Conservation (phyloP, 169 alveolate species). For the Plasmodium cynomolgi region DNA sequence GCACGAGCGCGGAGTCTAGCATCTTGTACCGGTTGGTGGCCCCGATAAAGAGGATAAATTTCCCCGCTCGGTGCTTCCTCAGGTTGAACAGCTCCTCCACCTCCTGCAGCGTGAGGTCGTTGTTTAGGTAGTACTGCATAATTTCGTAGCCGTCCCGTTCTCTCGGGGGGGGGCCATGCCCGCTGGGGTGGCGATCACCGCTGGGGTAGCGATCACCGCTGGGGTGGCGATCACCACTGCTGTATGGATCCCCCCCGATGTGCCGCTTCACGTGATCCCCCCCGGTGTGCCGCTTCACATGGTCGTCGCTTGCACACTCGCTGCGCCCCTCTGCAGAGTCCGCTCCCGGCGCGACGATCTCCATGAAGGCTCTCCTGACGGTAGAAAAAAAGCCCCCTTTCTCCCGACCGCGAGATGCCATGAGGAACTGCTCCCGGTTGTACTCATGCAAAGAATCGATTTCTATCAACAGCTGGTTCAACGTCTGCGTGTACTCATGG, state of each 20-base stretch:
- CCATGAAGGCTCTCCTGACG: not conserved
- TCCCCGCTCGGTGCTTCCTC: conserved; percentile 8
- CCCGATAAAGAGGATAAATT: conserved; percentile 51
- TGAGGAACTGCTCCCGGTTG: conserved; percentile 4
- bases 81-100: conserved; percentile 50
- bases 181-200: not conserved
- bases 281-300: not conserved
- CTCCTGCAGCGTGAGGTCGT: conserved; percentile 28
- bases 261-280: too few relatives aligned
- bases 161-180: not conserved
- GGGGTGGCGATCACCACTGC: too few relatives aligned
- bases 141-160: conserved; percentile 33
- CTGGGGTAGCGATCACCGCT: not conserved
- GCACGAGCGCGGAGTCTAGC: conserved; percentile 42
- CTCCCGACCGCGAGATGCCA: not conserved
- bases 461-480: conserved; percentile 60
- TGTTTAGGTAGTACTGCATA: conserved; percentile 46
- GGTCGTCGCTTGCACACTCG: not conserved
- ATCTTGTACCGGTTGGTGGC: conserved; percentile 57
- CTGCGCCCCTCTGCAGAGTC: not conserved
- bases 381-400: not conserved
- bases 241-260: too few relatives aligned
- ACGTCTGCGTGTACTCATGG: conserved; percentile 66
- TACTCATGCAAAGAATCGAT: conserved; percentile 66
- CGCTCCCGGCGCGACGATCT: not conserved